Evolutionary conservation across 2,329 filamentous ascomycete genomes (phyloP).

Genomic region (Aspergillus sp.): DNA sequence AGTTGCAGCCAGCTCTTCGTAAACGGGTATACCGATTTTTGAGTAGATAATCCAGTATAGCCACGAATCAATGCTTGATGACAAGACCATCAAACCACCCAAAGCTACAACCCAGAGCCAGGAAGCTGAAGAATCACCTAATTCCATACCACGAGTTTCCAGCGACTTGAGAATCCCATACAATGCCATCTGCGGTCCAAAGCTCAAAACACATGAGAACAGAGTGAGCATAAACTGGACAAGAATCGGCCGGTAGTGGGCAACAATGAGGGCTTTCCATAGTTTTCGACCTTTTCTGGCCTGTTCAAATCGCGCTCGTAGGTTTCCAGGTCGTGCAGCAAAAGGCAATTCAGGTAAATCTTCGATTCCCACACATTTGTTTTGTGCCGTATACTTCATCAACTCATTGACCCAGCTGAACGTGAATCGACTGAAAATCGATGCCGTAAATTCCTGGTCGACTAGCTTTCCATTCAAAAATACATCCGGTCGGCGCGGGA

Average conservation of each 20-base stretch:
- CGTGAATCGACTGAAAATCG: slow-evolving; percentile 58
- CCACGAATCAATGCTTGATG: slow-evolving; percentile 58
- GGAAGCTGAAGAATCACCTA: slow-evolving; percentile 46
- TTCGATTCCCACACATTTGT: slow-evolving; percentile 56
- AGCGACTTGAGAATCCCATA: slow-evolving; percentile 61
- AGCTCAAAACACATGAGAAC: slow-evolving; percentile 54
- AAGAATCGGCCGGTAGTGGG: slow-evolving; percentile 53
- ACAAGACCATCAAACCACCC: slow-evolving; percentile 53
- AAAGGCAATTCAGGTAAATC: slow-evolving; percentile 61
- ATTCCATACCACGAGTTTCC: slow-evolving; percentile 49
- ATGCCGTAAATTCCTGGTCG: slow-evolving; percentile 59
- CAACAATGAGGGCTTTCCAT: slow-evolving; percentile 56
- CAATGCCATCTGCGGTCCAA: slow-evolving; percentile 67
- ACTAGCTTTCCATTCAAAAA: slow-evolving; percentile 56
- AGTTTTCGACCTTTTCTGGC: slow-evolving; percentile 40
- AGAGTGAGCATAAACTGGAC: slow-evolving; percentile 58
- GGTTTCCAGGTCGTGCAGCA: slow-evolving; percentile 46
- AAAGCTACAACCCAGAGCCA: slow-evolving; percentile 67
- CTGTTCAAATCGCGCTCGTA: slow-evolving; percentile 46
- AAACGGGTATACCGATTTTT: slow-evolving; percentile 60
- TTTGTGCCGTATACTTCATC: slow-evolving; percentile 51
- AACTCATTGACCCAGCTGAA: slow-evolving; percentile 61
- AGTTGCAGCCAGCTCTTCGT: slow-evolving; percentile 64
- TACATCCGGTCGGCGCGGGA: slow-evolving; percentile 66
- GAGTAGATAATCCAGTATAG: slow-evolving; percentile 63